Conservation (phyloP, 768 basidiomycete species). For the Hysterangium stoloniferum region DNA sequence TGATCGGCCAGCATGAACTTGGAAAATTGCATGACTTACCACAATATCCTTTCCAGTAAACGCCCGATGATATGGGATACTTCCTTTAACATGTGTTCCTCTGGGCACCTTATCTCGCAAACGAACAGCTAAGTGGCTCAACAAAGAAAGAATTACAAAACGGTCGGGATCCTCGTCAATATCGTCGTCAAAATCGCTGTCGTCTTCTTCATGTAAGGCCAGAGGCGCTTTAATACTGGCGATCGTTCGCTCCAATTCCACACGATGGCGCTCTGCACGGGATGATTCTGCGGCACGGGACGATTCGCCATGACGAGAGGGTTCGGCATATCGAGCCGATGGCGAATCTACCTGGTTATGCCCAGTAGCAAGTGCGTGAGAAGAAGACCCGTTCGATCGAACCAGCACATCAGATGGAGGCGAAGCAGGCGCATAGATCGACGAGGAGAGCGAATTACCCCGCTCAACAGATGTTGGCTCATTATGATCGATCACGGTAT, state of each 20-base stretch:
- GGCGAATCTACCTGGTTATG: background rate
- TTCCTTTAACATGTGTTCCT: constrained; percentile 83
- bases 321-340: too few species aligned
- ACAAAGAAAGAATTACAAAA: constrained; percentile 82
- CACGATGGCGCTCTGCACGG: constrained; percentile 5
- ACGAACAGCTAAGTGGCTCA: constrained; percentile 85
- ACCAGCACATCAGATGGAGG: background rate
- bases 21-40: constrained; percentile 35
- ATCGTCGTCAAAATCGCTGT: constrained; percentile 37
- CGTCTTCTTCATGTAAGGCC: constrained; percentile 46
- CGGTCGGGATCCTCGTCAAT: constrained; percentile 63
- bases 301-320: too few species aligned
- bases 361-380: background rate
- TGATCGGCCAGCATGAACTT: background rate
- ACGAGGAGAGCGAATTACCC: constrained; percentile 5
- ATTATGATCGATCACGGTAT: background rate
- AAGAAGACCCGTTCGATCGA: background rate
- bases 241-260: constrained; percentile 22
- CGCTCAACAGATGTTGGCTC: constrained; percentile 4
- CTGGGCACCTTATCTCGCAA: constrained; percentile 85
- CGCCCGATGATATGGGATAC: constrained; percentile 81
- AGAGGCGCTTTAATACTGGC: constrained; percentile 30
- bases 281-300: constrained; percentile 5
- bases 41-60: constrained; percentile 96
- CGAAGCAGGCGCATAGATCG: background rate